These are phyloP conservation scores for Cicer chorassanicum DNA, from an alignment of 306 rosid genomes.

Conservation along the genomic window DNA sequence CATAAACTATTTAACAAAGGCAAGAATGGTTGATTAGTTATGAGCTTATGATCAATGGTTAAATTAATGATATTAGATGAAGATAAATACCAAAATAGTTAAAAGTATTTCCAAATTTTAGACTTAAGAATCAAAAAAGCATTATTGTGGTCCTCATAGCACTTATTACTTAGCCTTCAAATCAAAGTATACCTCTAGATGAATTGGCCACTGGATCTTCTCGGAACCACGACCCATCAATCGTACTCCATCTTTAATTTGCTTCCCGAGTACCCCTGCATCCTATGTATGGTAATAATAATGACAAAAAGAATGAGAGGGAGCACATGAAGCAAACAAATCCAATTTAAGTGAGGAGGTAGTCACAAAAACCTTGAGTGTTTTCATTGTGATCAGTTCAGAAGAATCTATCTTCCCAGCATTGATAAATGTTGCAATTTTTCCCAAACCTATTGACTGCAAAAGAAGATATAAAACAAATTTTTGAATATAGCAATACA, in stretches of 20 bases:
- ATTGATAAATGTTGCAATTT: slow-evolving; percentile 79
- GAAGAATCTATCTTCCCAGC: slow-evolving; percentile 92
- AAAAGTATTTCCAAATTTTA: background rate
- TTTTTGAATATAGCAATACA: slow-evolving; percentile 3
- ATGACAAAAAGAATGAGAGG: slow-evolving; percentile 45
- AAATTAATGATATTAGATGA: slow-evolving; percentile 16
- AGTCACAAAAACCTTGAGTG: slow-evolving; percentile 73
- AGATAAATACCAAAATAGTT: slow-evolving; percentile 6
- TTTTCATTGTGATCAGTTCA: slow-evolving; percentile 89
- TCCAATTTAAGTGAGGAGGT: slow-evolving; percentile 37
- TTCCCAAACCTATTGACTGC: slow-evolving; percentile 94
- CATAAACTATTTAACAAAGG: slow-evolving; percentile 5
- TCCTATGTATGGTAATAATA: slow-evolving; percentile 66
- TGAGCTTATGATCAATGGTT: slow-evolving; percentile 22
- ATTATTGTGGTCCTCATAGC: slow-evolving; percentile 24
- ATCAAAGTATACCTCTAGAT: slow-evolving; percentile 73
- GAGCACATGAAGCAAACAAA: slow-evolving; percentile 40
- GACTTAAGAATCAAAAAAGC: slow-evolving; percentile 27
- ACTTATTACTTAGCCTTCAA: slow-evolving; percentile 12
- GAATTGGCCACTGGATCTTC: slow-evolving; percentile 87
- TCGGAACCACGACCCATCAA: slow-evolving; percentile 98
- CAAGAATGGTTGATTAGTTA: slow-evolving; percentile 6
- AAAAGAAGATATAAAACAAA: slow-evolving; percentile 31
- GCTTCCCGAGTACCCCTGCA: slow-evolving; percentile 89
- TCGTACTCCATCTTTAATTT: slow-evolving; percentile 87